phyloP scores from a whole-genome alignment of 768 basidiomycete species.

The Termitomyces sp. region DNA sequence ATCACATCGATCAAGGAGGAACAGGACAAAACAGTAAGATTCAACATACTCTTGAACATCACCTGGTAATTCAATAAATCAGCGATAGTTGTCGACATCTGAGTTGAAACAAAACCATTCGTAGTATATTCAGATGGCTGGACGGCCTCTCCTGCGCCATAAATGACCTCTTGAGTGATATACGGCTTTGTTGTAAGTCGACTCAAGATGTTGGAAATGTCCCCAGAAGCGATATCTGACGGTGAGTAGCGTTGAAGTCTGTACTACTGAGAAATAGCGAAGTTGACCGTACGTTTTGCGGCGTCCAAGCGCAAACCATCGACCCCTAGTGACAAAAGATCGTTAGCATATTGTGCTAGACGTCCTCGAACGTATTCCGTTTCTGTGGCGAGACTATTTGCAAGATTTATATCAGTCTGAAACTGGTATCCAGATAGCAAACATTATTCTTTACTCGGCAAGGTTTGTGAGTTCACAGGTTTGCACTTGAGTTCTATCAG shows the following conservation, averaged over 20 bases:
- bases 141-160: conserved; percentile 45
- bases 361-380: conserved; percentile 52
- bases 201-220: conserved; percentile 51
- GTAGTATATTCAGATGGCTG: conserved; percentile 53
- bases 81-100: background rate
- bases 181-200: conserved; percentile 43
- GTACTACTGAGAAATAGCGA: background rate
- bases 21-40: background rate
- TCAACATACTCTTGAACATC: conserved; percentile 59
- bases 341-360: conserved; percentile 56
- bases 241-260: background rate
- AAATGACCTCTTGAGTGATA: conserved; percentile 65
- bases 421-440: background rate
- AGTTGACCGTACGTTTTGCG: conserved; percentile 48
- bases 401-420: background rate
- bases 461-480: conserved; percentile 50
- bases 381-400: conserved; percentile 53
- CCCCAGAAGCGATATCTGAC: conserved; percentile 49
- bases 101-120: conserved; percentile 34
- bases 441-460: conserved; percentile 38
- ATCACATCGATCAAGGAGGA: background rate
- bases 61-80: conserved; percentile 24
- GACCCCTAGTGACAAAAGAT: conserved; percentile 57
- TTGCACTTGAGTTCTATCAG: conserved; percentile 51
- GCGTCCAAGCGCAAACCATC: conserved; percentile 65